phyloP scores from a whole-genome alignment of 768 basidiomycete genomes.

The Rickenella mellea region DNA sequence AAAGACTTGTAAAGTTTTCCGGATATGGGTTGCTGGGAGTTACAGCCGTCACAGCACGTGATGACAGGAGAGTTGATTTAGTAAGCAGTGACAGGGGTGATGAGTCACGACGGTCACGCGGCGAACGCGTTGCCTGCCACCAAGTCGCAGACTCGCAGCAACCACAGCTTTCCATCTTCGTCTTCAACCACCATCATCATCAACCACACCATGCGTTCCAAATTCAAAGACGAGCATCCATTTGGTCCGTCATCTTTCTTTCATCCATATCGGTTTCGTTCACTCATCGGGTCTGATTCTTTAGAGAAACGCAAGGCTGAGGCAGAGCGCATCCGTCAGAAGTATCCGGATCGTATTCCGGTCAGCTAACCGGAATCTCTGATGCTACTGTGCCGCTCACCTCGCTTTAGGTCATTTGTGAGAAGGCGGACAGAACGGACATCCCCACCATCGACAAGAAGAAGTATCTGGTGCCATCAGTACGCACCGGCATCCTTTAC shows the following conservation, averaged over 20 bases:
- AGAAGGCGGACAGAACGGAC: constrained; percentile 97
- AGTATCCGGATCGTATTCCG: constrained; percentile 97
- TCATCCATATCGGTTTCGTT: neutral
- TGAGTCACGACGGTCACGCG: neutral
- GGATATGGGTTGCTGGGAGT: neutral
- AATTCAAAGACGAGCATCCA: constrained; percentile 98
- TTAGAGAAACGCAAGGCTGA: constrained; percentile 99
- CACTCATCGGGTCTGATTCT: neutral
- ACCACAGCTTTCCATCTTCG: neutral
- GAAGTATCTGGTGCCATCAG: constrained; percentile 98
- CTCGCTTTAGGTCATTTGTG: constrained; percentile 85
- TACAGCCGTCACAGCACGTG: neutral
- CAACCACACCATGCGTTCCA: constrained; percentile 63
- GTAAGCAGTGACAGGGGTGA: neutral
- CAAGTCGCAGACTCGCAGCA: constrained; percentile 1
- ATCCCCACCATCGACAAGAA: constrained; percentile 99
- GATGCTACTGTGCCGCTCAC: neutral
- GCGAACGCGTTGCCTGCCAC: constrained; percentile 1
- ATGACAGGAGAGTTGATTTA: neutral
- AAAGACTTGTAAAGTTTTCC: too few relatives aligned
- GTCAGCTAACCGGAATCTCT: constrained; percentile 37
- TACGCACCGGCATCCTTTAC: constrained; percentile 29
- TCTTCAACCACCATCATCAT: neutral
- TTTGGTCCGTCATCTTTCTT: constrained; percentile 60
- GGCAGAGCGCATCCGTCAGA: constrained; percentile 96